These are phyloP conservation scores for Cladosporium sp. DNA, from an alignment of 2,329 filamentous ascomycete species.

Conservation along the genomic window DNA sequence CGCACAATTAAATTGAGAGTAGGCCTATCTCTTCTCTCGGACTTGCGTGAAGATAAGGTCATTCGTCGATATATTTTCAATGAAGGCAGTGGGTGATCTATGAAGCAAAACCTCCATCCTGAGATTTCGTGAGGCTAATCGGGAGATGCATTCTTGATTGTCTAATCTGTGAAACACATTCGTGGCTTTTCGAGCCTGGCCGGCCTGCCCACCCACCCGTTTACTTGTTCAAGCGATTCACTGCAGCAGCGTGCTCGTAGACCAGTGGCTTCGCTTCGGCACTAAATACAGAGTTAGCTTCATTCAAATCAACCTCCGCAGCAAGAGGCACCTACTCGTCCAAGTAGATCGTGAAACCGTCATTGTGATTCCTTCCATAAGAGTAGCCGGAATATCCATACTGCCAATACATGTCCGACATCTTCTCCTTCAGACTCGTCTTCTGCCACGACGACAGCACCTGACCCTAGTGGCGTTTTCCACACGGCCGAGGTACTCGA, in stretches of 20 bases:
- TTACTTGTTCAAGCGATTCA: slow-evolving; percentile 1
- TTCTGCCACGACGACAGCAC: slow-evolving; percentile 50
- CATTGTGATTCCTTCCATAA: slow-evolving; percentile 52
- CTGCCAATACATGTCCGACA: slow-evolving; percentile 56
- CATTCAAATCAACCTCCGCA: neutral
- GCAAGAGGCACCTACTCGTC: slow-evolving; percentile 30
- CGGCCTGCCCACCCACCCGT: neutral
- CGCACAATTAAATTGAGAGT: too few species aligned
- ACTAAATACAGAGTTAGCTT: neutral
- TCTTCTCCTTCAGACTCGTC: slow-evolving; percentile 44
- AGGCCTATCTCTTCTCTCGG: too few species aligned
- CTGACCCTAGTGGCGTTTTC: slow-evolving; percentile 42
- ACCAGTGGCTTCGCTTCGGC: slow-evolving; percentile 6
- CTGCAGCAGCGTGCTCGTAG: slow-evolving; percentile 6
- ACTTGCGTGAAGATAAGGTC: too few species aligned
- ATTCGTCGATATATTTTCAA: too few species aligned
- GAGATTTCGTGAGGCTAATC: too few species aligned
- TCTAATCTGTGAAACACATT: too few species aligned
- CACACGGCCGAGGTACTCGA: slow-evolving; percentile 43
- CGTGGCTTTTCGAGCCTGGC: neutral
- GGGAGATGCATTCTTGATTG: too few species aligned
- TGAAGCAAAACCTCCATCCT: too few species aligned
- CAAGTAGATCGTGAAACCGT: slow-evolving; percentile 55
- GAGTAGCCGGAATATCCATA: slow-evolving; percentile 50
- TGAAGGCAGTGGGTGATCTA: too few species aligned